These are phyloP conservation scores for Mycosphaerella sp. DNA, from an alignment of 2,329 filamentous ascomycete genomes.

Conservation along the genomic window DNA sequence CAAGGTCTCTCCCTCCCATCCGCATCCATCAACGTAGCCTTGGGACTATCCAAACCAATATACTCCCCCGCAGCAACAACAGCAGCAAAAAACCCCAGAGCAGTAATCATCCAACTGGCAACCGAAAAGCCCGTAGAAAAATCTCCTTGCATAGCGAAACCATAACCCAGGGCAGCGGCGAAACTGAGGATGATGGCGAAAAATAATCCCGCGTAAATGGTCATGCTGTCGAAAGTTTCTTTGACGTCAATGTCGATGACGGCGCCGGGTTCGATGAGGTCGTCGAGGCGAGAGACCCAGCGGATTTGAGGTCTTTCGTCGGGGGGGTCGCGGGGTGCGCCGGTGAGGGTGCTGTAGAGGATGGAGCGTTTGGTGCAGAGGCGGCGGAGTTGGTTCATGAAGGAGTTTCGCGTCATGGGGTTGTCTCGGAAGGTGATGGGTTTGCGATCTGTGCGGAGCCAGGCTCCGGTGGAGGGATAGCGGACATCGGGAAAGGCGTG, in stretches of 20 bases:
- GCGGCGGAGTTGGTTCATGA: conserved; percentile 15
- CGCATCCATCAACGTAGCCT: conserved; percentile 13
- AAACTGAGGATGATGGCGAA: conserved; percentile 16
- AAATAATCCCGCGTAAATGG: conserved; percentile 17
- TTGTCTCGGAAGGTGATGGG: conserved; percentile 11
- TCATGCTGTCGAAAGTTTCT: conserved; percentile 18
- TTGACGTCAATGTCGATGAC: conserved; percentile 20
- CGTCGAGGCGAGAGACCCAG: conserved; percentile 13
- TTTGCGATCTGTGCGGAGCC: conserved; percentile 9
- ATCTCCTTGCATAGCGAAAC: conserved; percentile 15
- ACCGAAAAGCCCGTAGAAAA: conserved; percentile 21
- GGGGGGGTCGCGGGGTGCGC: neutral
- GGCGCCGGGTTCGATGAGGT: conserved; percentile 12
- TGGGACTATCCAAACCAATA: conserved; percentile 15
- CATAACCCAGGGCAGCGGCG: conserved; percentile 15
- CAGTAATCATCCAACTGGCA: conserved; percentile 19
- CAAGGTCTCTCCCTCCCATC: conserved; percentile 4
- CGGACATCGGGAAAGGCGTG: conserved; percentile 8
- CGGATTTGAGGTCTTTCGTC: neutral
- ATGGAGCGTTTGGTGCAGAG: conserved; percentile 7
- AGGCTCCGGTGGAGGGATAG: neutral
- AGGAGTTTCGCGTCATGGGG: conserved; percentile 12
- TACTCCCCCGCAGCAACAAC: conserved; percentile 18
- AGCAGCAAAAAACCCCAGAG: conserved; percentile 20
- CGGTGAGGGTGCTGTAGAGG: conserved; percentile 5